Conservation (phyloP, 2,329 filamentous ascomycete genomes). For the Bipolaris sorokiniana region DNA sequence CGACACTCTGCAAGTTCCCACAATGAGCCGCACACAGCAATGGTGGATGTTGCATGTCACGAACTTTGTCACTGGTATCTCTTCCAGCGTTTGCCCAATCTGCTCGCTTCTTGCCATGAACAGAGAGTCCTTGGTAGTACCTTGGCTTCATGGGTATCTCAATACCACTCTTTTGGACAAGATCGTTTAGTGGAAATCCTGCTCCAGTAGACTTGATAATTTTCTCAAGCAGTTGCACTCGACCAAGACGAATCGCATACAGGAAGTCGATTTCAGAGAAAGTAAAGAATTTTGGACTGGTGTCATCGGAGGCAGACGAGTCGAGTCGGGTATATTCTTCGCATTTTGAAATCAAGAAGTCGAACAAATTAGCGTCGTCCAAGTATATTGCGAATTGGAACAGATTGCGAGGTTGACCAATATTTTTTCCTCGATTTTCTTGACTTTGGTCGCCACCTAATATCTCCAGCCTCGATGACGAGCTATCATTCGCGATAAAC, state of each 20-base stretch:
- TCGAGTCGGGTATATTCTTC: conserved; percentile 25
- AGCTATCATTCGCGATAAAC: conserved; percentile 14
- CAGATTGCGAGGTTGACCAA: conserved; percentile 23
- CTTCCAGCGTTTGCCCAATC: conserved; percentile 66
- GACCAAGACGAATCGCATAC: conserved; percentile 54
- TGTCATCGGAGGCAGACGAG: conserved; percentile 6
- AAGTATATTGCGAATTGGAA: conserved; percentile 42
- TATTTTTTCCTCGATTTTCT: conserved; percentile 9
- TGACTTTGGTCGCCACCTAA: background rate
- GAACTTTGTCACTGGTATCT: conserved; percentile 6
- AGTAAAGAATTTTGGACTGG: conserved; percentile 14
- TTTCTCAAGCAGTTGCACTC: conserved; percentile 64
- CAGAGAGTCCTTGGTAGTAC: conserved; percentile 70
- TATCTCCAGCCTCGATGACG: background rate
- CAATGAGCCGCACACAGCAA: conserved; percentile 63
- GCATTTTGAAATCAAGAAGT: conserved; percentile 22
- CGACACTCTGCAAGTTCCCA: conserved; percentile 69
- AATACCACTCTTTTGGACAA: conserved; percentile 70
- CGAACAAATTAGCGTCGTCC: conserved; percentile 26
- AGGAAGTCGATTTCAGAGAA: conserved; percentile 24
- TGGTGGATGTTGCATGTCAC: conserved; percentile 54
- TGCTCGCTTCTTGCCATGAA: conserved; percentile 74
- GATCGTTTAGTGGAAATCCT: conserved; percentile 70
- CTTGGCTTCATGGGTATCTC: conserved; percentile 68
- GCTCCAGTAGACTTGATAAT: conserved; percentile 71